Percentiles rank a stretch among this genome's conserved stretches.
These are phyloP conservation scores for Kwoniella europaea DNA, from an alignment of 768 basidiomycete species.

Conservation along the genomic window DNA sequence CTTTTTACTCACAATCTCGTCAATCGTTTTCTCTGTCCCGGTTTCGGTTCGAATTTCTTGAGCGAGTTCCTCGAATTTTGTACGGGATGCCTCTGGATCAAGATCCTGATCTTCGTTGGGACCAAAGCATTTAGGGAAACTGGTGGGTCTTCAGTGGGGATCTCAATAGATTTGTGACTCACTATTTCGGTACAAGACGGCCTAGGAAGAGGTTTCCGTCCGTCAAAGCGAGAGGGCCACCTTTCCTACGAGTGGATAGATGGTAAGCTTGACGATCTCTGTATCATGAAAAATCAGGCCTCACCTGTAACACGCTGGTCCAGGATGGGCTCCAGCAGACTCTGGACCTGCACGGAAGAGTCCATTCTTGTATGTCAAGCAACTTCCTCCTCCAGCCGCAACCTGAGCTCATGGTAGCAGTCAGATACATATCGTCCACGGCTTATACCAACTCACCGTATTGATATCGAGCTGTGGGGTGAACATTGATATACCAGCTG, in stretches of 20 bases:
- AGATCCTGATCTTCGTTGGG: constrained; percentile 82
- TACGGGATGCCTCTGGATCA: constrained; percentile 72
- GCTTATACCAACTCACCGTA: constrained; percentile 25
- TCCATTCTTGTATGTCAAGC: constrained; percentile 85
- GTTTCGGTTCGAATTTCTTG: constrained; percentile 72
- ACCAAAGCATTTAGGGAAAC: constrained; percentile 84
- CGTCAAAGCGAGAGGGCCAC: constrained; percentile 69
- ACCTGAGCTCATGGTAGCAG: background rate
- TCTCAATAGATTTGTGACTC: background rate
- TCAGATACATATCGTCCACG: background rate
- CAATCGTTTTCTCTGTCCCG: constrained; percentile 24
- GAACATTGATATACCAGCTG: constrained; percentile 46
- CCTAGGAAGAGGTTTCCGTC: constrained; percentile 53
- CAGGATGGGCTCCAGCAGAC: constrained; percentile 91
- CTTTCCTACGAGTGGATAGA: constrained; percentile 62
- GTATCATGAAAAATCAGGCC: background rate
- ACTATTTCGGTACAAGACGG: constrained; percentile 70
- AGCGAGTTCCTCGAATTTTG: constrained; percentile 71
- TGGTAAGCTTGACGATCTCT: background rate
- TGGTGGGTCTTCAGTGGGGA: background rate
- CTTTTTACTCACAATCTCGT: constrained; percentile 18
- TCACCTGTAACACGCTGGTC: constrained; percentile 66
- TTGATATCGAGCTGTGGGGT: constrained; percentile 54
- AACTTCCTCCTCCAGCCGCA: constrained; percentile 84
- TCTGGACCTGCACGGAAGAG: constrained; percentile 90